phyloP scores from a whole-genome alignment of 768 basidiomycete species.

The Hypholoma fasciculare region DNA sequence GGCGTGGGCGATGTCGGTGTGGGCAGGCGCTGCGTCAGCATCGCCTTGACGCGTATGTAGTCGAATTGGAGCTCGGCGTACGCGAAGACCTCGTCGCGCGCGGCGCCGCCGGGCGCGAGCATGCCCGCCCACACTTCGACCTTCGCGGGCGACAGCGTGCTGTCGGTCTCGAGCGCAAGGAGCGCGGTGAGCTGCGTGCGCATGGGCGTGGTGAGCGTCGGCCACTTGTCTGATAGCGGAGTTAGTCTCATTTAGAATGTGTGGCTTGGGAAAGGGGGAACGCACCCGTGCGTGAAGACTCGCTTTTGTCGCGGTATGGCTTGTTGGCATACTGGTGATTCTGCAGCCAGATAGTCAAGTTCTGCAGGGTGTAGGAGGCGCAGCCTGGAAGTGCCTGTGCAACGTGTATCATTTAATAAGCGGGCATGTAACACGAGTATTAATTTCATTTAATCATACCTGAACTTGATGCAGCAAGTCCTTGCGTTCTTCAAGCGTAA shows the following conservation, averaged over 20 bases:
- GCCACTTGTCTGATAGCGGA: neutral
- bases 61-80: neutral
- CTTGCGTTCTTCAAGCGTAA: neutral
- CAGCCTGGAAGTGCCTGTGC: neutral
- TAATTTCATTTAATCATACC: neutral
- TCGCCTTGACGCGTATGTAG: constrained; percentile 7
- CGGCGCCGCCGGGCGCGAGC: neutral
- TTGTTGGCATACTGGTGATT: no score
- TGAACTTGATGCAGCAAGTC: neutral
- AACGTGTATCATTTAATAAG: neutral
- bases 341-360: no score
- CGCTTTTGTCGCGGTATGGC: no score
- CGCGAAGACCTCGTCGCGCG: neutral
- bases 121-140: neutral
- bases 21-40: constrained; percentile 10
- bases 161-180: neutral
- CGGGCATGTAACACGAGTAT: neutral
- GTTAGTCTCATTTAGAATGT: neutral
- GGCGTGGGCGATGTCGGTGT: constrained; percentile 13
- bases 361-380: no score
- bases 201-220: neutral
- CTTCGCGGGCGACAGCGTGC: neutral
- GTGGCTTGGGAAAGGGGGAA: neutral
- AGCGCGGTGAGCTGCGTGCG: neutral
- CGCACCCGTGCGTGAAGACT: neutral